A percentile compares a stretch with the other conserved stretches of the same genome.
These are phyloP conservation scores for Ramalina peruviana DNA, from an alignment of 495 filamentous ascomycete genomes.

Conservation along the genomic window DNA sequence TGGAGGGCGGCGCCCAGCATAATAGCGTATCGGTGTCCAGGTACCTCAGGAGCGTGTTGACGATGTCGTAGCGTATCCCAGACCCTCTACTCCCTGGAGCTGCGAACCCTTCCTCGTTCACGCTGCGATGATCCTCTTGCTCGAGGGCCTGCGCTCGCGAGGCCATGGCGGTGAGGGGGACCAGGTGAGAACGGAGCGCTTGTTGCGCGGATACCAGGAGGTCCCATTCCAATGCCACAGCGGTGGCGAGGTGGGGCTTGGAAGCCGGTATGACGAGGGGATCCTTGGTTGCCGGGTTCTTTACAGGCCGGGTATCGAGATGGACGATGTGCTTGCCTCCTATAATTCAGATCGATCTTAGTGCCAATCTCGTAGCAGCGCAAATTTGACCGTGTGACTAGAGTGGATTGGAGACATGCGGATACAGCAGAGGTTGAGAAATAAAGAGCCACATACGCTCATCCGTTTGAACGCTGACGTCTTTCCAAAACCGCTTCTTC, in stretches of 20 bases:
- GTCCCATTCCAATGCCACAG: slow-evolving; percentile 89
- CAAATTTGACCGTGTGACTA: too few relatives aligned
- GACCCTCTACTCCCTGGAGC: slow-evolving; percentile 5
- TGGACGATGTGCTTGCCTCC: slow-evolving; percentile 53
- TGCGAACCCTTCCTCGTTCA: slow-evolving; percentile 16
- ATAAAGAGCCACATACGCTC: slow-evolving; percentile 26
- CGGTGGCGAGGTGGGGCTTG: slow-evolving; percentile 73
- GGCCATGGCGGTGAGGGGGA: slow-evolving; percentile 77
- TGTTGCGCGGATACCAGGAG: slow-evolving; percentile 63
- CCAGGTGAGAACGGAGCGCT: slow-evolving; percentile 62
- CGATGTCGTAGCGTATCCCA: slow-evolving; percentile 41
- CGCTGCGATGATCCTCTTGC: slow-evolving; percentile 34
- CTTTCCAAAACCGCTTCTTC: slow-evolving; percentile 71
- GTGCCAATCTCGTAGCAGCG: too few relatives aligned
- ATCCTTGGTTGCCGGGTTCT: slow-evolving; percentile 54
- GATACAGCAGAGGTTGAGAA: not conserved
- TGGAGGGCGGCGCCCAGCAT: slow-evolving; percentile 68
- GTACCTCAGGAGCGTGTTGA: slow-evolving; percentile 62
- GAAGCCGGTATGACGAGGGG: slow-evolving; percentile 54
- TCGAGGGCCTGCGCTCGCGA: slow-evolving; percentile 69
- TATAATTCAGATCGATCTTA: slow-evolving; percentile 11
- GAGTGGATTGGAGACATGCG: not conserved
- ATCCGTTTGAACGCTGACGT: slow-evolving; percentile 49
- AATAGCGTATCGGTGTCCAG: slow-evolving; percentile 87
- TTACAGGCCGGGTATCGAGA: slow-evolving; percentile 69